These are phyloP conservation scores for Astrephomene gubernaculifera DNA, from an alignment of 139 green algal species.

Conservation along the genomic window DNA sequence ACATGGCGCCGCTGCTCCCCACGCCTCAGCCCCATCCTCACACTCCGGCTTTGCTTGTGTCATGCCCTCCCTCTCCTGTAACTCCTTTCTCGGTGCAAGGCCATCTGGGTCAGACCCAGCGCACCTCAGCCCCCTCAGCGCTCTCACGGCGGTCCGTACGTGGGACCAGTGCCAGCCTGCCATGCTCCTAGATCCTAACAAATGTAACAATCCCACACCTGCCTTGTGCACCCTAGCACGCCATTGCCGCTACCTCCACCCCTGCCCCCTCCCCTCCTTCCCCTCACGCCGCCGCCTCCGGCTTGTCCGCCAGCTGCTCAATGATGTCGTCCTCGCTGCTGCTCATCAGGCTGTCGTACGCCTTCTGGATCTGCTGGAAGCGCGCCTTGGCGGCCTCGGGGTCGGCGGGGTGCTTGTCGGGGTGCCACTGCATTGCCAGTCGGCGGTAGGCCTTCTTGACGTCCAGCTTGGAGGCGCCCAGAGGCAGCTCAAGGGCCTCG, in stretches of 20 bases:
- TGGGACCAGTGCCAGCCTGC: too few species aligned
- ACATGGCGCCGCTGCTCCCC: too few species aligned
- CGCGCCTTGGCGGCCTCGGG: constrained; percentile 79
- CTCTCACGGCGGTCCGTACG: too few species aligned
- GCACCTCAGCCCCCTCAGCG: too few species aligned
- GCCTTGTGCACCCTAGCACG: too few species aligned
- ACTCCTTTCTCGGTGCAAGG: too few species aligned
- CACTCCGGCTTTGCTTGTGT: too few species aligned
- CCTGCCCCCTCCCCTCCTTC: neutral
- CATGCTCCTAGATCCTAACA: too few species aligned
- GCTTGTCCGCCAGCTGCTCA: constrained; percentile 67
- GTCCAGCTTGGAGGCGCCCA: constrained; percentile 83
- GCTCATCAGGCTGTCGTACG: constrained; percentile 87
- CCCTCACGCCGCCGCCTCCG: neutral
- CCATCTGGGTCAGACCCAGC: too few species aligned
- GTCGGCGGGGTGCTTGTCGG: constrained; percentile 86
- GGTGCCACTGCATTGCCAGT: constrained; percentile 87
- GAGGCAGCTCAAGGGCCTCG: constrained; percentile 79
- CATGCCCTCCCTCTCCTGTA: too few species aligned
- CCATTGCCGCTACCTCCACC: neutral
- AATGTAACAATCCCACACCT: too few species aligned
- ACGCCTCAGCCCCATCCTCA: too few species aligned
- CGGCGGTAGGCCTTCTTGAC: constrained; percentile 86
- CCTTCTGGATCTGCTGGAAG: constrained; percentile 88
- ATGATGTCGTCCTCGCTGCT: constrained; percentile 84